Evolutionary conservation across 495 filamentous ascomycete genomes (phyloP).

Genomic region (Aspergillus bridgeri): DNA sequence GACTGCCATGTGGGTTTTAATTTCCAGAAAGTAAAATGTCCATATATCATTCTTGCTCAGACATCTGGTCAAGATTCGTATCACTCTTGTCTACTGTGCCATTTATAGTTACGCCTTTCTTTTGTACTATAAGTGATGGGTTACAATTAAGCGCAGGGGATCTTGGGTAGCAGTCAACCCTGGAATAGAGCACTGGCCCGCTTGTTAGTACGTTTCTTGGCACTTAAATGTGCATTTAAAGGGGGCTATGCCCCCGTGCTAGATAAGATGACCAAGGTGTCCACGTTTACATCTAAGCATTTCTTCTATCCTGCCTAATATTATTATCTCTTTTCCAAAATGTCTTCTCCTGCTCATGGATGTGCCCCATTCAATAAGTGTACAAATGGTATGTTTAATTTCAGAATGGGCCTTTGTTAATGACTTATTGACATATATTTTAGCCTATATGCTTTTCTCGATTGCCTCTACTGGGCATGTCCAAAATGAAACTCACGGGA

Average conservation of each 20-base stretch:
- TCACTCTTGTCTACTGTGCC: no score
- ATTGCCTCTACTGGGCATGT: background rate
- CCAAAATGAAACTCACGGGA: background rate
- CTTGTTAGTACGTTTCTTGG: background rate
- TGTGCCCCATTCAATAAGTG: background rate
- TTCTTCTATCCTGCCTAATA: background rate
- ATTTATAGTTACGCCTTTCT: no score
- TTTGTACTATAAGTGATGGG: no score
- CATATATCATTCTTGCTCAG: no score
- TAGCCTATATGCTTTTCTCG: background rate
- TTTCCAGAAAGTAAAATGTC: no score
- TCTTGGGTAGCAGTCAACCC: no score
- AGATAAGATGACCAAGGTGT: background rate
- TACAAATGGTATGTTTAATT: background rate
- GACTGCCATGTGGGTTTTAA: no score
- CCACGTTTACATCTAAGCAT: background rate
- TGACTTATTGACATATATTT: background rate
- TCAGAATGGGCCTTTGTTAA: background rate
- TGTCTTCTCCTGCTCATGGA: background rate
- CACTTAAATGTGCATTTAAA: background rate
- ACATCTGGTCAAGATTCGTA: no score
- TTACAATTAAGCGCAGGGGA: no score
- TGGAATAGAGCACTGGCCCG: no score
- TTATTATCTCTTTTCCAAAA: background rate
- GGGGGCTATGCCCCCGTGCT: background rate